Evolutionary conservation across 2,329 filamentous ascomycete species (phyloP).

Genomic region (Ophiocordyceps camponoti-floridani): DNA sequence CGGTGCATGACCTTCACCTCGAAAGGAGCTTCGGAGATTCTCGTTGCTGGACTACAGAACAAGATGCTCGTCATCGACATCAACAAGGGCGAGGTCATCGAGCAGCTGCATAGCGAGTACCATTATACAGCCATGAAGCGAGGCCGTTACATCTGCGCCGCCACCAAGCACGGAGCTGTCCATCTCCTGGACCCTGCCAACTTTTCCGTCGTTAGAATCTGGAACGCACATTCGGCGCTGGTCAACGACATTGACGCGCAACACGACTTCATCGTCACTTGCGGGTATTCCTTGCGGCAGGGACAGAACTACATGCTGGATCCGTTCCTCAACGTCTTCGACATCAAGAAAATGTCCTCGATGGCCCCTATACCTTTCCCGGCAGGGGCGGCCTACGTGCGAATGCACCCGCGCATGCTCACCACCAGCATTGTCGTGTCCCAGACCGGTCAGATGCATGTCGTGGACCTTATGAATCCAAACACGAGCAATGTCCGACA

Average conservation of each 20-base stretch:
- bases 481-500: constrained; percentile 75
- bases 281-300: constrained; percentile 76
- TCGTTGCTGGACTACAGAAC: constrained; percentile 75
- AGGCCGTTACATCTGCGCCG: constrained; percentile 79
- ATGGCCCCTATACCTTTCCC: constrained; percentile 86
- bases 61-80: constrained; percentile 65
- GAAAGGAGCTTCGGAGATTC: constrained; percentile 63
- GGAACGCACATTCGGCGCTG: constrained; percentile 75
- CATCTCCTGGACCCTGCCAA: constrained; percentile 70
- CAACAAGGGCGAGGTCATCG: constrained; percentile 52
- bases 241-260: constrained; percentile 97
- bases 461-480: constrained; percentile 88
- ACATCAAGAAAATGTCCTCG: constrained; percentile 76
- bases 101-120: constrained; percentile 52
- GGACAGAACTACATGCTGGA: constrained; percentile 61
- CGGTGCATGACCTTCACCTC: constrained; percentile 92
- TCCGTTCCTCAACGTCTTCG: constrained; percentile 86
- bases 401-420: constrained; percentile 90
- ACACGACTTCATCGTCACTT: constrained; percentile 88
- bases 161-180: constrained; percentile 64
- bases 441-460: constrained; percentile 81
- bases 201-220: constrained; percentile 65
- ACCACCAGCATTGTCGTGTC: constrained; percentile 91
- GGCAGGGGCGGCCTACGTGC: constrained; percentile 79
- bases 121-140: constrained; percentile 88